Evolutionary conservation across 352 stramenopile species (phyloP).

Genomic region (Pythium guiyangense): DNA sequence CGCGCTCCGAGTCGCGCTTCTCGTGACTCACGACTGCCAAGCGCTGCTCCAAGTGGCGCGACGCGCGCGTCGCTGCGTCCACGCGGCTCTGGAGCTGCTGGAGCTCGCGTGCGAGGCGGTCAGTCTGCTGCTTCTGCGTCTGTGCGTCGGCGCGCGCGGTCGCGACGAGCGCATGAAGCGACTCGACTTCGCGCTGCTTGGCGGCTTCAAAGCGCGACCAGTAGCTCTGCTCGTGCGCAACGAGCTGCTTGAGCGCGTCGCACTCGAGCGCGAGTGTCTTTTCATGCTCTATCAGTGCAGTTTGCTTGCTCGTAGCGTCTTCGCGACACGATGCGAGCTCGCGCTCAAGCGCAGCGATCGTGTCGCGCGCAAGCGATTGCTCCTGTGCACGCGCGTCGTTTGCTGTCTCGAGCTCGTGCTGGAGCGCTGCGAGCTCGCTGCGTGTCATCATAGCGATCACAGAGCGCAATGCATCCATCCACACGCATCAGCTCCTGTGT

Average conservation of each 20-base stretch:
- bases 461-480: too few relatives aligned
- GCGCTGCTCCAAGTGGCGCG: constrained; percentile 47
- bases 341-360: constrained; percentile 15
- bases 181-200: constrained; percentile 24
- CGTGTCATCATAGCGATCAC: too few relatives aligned
- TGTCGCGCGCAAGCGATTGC: constrained; percentile 8
- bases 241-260: constrained; percentile 27
- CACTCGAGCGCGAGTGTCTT: constrained; percentile 27
- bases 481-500: too few relatives aligned
- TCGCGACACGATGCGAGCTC: constrained; percentile 17
- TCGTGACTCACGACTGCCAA: constrained; percentile 37
- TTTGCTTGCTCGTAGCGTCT: constrained; percentile 10
- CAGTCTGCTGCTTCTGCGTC: constrained; percentile 30
- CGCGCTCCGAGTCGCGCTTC: constrained; percentile 29
- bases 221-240: constrained; percentile 50
- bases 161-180: constrained; percentile 23
- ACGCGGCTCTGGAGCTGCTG: constrained; percentile 41
- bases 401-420: constrained; percentile 13
- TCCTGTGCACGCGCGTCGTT: constrained; percentile 14
- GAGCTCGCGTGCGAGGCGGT: constrained; percentile 32
- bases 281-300: constrained; percentile 15
- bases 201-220: constrained; percentile 25
- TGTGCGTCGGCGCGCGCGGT: constrained; percentile 25
- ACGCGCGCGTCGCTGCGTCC: constrained; percentile 38
- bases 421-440: constrained; percentile 13